Evolutionary conservation across 345 rosid genomes (phyloP).

Genomic region (Tarenaya hassleriana): DNA sequence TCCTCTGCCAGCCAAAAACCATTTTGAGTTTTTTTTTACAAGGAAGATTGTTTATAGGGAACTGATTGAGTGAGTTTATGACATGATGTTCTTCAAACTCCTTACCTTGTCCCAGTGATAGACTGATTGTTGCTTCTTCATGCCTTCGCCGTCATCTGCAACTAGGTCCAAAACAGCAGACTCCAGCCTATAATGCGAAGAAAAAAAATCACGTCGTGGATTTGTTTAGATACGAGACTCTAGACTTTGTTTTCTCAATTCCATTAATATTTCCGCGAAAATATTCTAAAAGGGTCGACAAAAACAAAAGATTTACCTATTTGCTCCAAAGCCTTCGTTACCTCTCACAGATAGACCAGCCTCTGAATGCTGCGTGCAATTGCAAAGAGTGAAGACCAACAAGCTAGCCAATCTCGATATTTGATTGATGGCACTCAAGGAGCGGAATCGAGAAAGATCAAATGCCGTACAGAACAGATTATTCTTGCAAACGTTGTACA

Average conservation of each 20-base stretch:
- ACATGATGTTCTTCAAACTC: neutral
- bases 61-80: neutral
- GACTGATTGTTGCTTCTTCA: slow-evolving; percentile 65
- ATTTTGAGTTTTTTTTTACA: neutral
- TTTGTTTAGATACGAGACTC: neutral
- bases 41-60: slow-evolving; percentile 3
- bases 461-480: slow-evolving; percentile 8
- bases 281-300: neutral
- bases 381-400: slow-evolving; percentile 23
- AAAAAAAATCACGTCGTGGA: slow-evolving; percentile 8
- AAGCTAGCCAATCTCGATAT: slow-evolving; percentile 19
- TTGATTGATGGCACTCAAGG: slow-evolving; percentile 1
- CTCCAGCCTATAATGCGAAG: slow-evolving; percentile 61
- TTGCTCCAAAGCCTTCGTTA: slow-evolving; percentile 72
- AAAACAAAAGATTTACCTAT: slow-evolving; percentile 42
- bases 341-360: slow-evolving; percentile 74
- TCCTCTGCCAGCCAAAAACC: slow-evolving; percentile 55
- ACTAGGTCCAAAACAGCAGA: slow-evolving; percentile 89
- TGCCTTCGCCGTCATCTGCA: slow-evolving; percentile 76
- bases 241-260: neutral
- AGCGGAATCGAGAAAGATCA: slow-evolving; percentile 6
- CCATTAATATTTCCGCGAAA: slow-evolving; percentile 1
- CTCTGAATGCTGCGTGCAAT: slow-evolving; percentile 58
- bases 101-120: slow-evolving; percentile 97
- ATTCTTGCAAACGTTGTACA: neutral